Evolutionary conservation across 2,329 filamentous ascomycete species (phyloP), one percentile per base, ranked within the genome.

Genomic region (Blumeria hordei): DNA sequence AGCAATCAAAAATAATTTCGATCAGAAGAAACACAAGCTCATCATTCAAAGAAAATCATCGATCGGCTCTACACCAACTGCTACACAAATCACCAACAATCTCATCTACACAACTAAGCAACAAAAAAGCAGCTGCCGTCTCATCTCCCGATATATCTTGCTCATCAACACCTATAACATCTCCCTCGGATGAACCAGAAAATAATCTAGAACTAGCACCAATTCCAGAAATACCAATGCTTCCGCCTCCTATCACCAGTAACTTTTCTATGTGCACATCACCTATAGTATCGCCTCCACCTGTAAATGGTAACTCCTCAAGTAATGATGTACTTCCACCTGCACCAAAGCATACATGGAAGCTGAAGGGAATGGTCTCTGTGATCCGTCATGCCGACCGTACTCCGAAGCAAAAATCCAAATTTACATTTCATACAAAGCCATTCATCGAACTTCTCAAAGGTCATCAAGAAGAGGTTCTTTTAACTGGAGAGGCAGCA

Each of bases 351-450:
- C 88, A 94, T 64, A 87, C 92, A 10, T 98, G 92, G 92, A 96
- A 94, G 67, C 72, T 98, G 54, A 98, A 98, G 69, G 92, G 92
- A 11, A 88, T 98, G 69, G 90, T 98, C 0, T 90, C 88, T 1
- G 92, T 98, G 14, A 88, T 98, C 60, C 80, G 92, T 33, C 92
- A 98, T 68, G 93, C 93, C 2, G 92, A 98, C 69, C 83, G 92
- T 56, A 98, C 92, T 1, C 92, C 92, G 2, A 98, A 98, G 69
- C 92, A 98, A 64, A 98, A 98, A 67, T 95, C 95, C 74, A 98
- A 98, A 67, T 98, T 96, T 64, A 98, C 92, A 0, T 96, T 98
- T 63, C 92, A 98, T 65, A 94, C 88, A 0, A 86, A 88, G 59
- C 92, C 92, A 0, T 98, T 98, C 64, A 88, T 98, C 59, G 85